Evolutionary conservation across 2,329 filamentous ascomycete genomes (phyloP).

Genomic region (Monascus ruber): DNA sequence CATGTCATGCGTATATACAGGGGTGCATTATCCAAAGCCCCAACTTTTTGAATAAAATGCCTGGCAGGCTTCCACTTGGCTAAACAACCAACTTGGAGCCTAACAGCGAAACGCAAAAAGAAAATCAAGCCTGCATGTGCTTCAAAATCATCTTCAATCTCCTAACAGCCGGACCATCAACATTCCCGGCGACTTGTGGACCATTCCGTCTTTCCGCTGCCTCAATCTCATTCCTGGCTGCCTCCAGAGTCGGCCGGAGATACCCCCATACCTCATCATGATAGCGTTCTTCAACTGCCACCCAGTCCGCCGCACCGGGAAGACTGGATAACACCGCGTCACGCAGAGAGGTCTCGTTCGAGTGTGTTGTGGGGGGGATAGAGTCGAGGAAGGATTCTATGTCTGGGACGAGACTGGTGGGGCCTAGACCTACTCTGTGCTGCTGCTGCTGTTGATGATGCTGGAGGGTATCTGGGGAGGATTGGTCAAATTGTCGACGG

Average conservation of each 20-base stretch:
- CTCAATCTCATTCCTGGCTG: slow-evolving; percentile 47
- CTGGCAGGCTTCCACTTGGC: too few relatives aligned
- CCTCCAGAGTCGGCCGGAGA: slow-evolving; percentile 43
- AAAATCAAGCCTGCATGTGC: slow-evolving; percentile 20
- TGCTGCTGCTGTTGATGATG: too few relatives aligned
- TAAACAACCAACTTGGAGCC: too few relatives aligned
- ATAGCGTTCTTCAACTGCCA: slow-evolving; percentile 25
- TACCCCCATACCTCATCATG: slow-evolving; percentile 59
- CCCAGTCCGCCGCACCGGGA: slow-evolving; percentile 22
- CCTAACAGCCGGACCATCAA: slow-evolving; percentile 25
- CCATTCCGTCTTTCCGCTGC: slow-evolving; percentile 8
- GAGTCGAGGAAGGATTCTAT: slow-evolving; percentile 21
- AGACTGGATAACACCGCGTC: slow-evolving; percentile 19
- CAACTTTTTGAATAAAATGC: too few relatives aligned
- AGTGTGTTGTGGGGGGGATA: slow-evolving; percentile 5
- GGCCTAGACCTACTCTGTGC: slow-evolving; percentile 9
- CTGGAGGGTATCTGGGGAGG: slow-evolving; percentile 1
- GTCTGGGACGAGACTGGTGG: slow-evolving; percentile 21
- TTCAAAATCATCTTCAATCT: slow-evolving; percentile 29
- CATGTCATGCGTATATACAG: too few relatives aligned
- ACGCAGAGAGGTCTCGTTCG: slow-evolving; percentile 11
- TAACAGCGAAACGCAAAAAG: too few relatives aligned
- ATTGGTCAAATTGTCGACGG: slow-evolving; percentile 8
- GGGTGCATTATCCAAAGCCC: too few relatives aligned
- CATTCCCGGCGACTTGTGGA: slow-evolving; percentile 1